Evolutionary conservation across 2,329 filamentous ascomycete species (phyloP).

Genomic region (Fusarium chuoi): DNA sequence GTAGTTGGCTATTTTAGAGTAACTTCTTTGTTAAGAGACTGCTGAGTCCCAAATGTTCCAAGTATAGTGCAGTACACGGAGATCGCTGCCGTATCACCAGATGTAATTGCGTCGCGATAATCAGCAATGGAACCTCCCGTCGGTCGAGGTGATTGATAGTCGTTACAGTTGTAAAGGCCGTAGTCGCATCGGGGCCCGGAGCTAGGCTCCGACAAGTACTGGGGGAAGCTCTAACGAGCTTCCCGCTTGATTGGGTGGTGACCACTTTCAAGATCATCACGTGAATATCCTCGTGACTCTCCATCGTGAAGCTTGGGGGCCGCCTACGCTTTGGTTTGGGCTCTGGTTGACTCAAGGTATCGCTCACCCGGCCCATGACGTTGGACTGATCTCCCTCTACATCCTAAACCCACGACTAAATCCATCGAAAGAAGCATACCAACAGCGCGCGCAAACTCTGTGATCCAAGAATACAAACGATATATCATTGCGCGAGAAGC

Average conservation of each 20-base stretch:
- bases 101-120: background rate
- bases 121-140: background rate
- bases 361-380: conserved; percentile 37
- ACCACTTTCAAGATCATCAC: background rate
- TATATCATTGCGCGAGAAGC: conserved; percentile 5
- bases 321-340: conserved; percentile 14
- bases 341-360: conserved; percentile 28
- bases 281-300: conserved; percentile 22
- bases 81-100: background rate
- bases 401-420: conserved; percentile 34
- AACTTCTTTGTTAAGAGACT: background rate
- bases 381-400: conserved; percentile 30
- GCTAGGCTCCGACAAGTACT: conserved; percentile 24
- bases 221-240: conserved; percentile 24
- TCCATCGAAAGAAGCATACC: conserved; percentile 12
- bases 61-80: background rate
- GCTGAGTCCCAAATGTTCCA: background rate
- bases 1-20: background rate
- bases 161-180: conserved; percentile 17
- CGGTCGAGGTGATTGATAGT: conserved; percentile 19
- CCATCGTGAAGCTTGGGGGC: conserved; percentile 13
- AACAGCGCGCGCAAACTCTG: conserved; percentile 4
- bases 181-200: conserved; percentile 36
- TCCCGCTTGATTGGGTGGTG: conserved; percentile 35
- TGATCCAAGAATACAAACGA: background rate